phyloP scores from a whole-genome alignment of 176 grass and related monocot species.

The sorghum (Sorghum bicolor) region Sorghum_bicolor_NCBIv3 NC_012872.2:62584001-62584500 shows the following conservation, averaged over 20 bases:
- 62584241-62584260: constrained; percentile 16
- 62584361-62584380: background rate
- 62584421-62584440: constrained; percentile 56
- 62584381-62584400: background rate
- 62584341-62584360: constrained; percentile 17
- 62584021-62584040: background rate
- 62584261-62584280: constrained; percentile 90
- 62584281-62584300: constrained; percentile 83
- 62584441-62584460: constrained; percentile 65
- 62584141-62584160: background rate
- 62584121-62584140: background rate
- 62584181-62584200: background rate
- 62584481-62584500: constrained; percentile 79
- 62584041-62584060: background rate
- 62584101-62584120: background rate
- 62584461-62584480: constrained; percentile 68
- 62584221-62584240: background rate
- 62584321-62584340: constrained; percentile 51
- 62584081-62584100: background rate
- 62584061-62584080: background rate
- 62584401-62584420: background rate
- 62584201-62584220: background rate
- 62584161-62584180: constrained; percentile 7
- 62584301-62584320: constrained; percentile 94
- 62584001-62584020: background rate